Conservation (phyloP, 2,329 filamentous ascomycete genomes). For the Aspergillus hiratsukae region DNA sequence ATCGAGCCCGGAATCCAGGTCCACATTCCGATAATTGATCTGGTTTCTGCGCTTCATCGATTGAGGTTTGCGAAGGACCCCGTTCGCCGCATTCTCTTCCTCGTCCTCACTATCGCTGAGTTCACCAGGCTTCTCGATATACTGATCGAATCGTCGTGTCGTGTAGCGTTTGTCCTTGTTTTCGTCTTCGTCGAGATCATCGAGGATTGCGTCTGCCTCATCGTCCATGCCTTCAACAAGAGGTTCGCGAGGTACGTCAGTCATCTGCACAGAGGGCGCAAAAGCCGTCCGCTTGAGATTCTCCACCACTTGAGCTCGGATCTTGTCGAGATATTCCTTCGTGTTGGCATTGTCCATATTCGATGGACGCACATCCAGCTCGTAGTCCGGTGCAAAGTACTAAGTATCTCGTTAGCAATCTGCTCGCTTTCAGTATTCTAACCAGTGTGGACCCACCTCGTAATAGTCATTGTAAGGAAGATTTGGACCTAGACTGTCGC, state of each 20-base stretch:
- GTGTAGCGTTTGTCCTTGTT: constrained; percentile 81
- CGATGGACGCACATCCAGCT: constrained; percentile 63
- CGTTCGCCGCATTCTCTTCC: constrained; percentile 65
- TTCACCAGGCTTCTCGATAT: constrained; percentile 70
- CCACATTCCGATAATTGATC: constrained; percentile 57
- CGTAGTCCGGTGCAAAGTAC: constrained; percentile 67
- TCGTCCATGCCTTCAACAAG: constrained; percentile 55
- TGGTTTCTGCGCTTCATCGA: constrained; percentile 52
- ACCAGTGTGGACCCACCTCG: constrained; percentile 43
- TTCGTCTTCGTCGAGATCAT: constrained; percentile 75
- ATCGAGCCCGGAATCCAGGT: constrained; percentile 51
- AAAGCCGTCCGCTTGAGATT: constrained; percentile 61
- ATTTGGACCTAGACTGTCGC: constrained; percentile 73
- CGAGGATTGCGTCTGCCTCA: constrained; percentile 60
- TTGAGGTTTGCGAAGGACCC: constrained; percentile 57
- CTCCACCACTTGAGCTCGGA: constrained; percentile 61
- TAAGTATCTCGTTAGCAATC: constrained; percentile 20
- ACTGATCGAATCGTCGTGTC: constrained; percentile 76
- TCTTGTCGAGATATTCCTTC: constrained; percentile 64
- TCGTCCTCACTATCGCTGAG: constrained; percentile 88
- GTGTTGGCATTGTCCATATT: constrained; percentile 72
- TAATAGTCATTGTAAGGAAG: constrained; percentile 97
- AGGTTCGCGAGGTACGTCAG: constrained; percentile 57
- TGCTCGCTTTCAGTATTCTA: not conserved
- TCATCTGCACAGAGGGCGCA: constrained; percentile 61